Conservation (phyloP, 305 asterid genomes). For the Fraxinus dipetala region DNA sequence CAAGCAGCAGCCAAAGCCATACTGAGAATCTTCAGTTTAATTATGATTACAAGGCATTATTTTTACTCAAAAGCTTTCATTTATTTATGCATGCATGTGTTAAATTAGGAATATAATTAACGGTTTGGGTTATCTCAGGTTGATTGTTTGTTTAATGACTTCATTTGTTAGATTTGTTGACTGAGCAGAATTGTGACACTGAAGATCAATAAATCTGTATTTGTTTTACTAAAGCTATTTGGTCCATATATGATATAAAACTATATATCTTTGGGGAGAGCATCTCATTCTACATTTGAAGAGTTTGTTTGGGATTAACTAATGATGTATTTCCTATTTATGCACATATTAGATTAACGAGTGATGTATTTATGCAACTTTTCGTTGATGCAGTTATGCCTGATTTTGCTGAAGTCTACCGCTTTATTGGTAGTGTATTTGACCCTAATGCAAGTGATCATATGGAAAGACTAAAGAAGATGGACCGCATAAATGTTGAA, state of each 20-base stretch:
- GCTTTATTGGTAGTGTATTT: conserved; percentile 80
- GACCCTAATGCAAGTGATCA: conserved; percentile 71
- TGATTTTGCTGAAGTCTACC: conserved; percentile 79
- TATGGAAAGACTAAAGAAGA: conserved; percentile 51
- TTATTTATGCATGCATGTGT: neutral
- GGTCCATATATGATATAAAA: neutral
- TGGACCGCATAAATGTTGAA: conserved; percentile 77
- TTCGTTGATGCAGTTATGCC: conserved; percentile 57
- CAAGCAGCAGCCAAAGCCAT: neutral
- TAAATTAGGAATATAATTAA: neutral
- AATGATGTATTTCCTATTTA: neutral
- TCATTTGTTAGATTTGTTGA: neutral
- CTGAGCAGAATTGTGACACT: neutral
- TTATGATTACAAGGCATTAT: neutral
- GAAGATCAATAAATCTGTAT: neutral
- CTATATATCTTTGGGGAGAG: conserved; percentile 11
- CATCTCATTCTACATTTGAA: conserved; percentile 5
- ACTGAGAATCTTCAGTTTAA: neutral
- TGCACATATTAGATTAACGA: neutral
- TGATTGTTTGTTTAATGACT: neutral
- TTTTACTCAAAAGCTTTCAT: neutral
- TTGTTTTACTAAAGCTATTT: neutral
- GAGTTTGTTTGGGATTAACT: neutral
- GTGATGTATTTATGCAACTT: neutral
- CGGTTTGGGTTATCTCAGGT: neutral